These are phyloP conservation scores for Yamadazyma paraphyllophila DNA, from an alignment of 805 yeast genomes.

Conservation along the genomic window DNA sequence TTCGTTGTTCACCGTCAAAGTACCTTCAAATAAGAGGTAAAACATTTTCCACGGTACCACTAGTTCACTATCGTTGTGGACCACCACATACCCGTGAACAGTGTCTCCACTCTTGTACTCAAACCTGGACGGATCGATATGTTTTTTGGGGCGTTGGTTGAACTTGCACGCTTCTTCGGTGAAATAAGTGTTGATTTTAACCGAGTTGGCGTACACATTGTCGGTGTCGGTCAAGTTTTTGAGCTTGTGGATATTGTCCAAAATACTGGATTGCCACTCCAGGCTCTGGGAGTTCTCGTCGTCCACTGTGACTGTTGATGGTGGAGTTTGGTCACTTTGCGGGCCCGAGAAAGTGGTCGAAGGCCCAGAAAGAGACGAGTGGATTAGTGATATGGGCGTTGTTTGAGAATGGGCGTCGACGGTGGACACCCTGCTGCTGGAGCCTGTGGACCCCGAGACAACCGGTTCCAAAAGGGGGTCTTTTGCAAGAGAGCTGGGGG, in stretches of 20 bases:
- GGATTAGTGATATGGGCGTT: neutral
- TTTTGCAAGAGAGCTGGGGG: neutral
- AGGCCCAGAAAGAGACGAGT: neutral
- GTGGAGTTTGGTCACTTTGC: neutral
- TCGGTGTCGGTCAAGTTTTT: conserved; percentile 29
- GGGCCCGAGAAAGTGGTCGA: neutral
- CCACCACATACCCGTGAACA: conserved; percentile 53
- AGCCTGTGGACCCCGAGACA: neutral
- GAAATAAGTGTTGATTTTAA: conserved; percentile 28
- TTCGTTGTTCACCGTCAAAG: conserved; percentile 15
- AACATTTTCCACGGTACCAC: conserved; percentile 62
- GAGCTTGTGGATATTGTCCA: conserved; percentile 36
- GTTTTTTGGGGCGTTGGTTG: conserved; percentile 23
- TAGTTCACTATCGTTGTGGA: conserved; percentile 39
- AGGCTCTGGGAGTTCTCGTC: conserved; percentile 15
- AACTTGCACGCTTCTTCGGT: conserved; percentile 34
- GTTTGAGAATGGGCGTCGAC: neutral
- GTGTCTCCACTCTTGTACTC: conserved; percentile 68
- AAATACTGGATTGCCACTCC: conserved; percentile 35
- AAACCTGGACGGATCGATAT: conserved; percentile 28
- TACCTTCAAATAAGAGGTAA: conserved; percentile 56
- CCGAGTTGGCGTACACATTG: conserved; percentile 24
- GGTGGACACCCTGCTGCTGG: too few species aligned
- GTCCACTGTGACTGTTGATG: conserved; percentile 23
- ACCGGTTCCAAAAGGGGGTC: neutral